phyloP scores from a whole-genome alignment of 2,329 filamentous ascomycete genomes.

The Fusarium begoniae region DNA sequence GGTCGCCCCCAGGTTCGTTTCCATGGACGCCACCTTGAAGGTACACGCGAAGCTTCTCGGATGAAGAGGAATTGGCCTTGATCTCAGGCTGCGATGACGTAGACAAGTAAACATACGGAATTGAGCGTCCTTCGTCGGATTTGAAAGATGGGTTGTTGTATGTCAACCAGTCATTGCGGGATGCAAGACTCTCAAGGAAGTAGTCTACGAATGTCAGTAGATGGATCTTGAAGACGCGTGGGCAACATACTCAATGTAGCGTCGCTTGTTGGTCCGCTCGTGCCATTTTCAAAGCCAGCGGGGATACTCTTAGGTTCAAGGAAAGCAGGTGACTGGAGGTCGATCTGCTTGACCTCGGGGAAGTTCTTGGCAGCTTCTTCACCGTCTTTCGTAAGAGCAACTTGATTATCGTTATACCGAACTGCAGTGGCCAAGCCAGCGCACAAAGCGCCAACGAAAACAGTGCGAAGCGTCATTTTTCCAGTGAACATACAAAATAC shows the following conservation, averaged over 20 bases:
- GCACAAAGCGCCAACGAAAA: constrained; percentile 24
- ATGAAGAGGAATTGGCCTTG: constrained; percentile 22
- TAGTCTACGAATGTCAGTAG: constrained; percentile 23
- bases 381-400: constrained; percentile 30
- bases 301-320: constrained; percentile 34
- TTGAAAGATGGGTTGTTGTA: constrained; percentile 35
- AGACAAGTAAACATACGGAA: constrained; percentile 34
- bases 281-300: constrained; percentile 40
- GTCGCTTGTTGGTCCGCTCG: constrained; percentile 40
- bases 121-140: constrained; percentile 36
- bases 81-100: constrained; percentile 8
- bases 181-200: constrained; percentile 34
- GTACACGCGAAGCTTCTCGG: constrained; percentile 41
- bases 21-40: constrained; percentile 44
- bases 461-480: constrained; percentile 13
- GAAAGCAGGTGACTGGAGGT: constrained; percentile 43
- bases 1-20: constrained; percentile 43
- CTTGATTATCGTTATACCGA: constrained; percentile 43
- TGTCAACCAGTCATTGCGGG: constrained; percentile 36
- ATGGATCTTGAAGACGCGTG: fast-evolving
- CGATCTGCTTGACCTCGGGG: constrained; percentile 25
- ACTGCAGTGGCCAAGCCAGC: constrained; percentile 30
- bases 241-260: constrained; percentile 13
- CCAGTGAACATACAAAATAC: not conserved
- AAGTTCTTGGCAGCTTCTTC: constrained; percentile 39